phyloP scores from a whole-genome alignment of 805 yeast genomes.

The Yarrowia sp. region DNA sequence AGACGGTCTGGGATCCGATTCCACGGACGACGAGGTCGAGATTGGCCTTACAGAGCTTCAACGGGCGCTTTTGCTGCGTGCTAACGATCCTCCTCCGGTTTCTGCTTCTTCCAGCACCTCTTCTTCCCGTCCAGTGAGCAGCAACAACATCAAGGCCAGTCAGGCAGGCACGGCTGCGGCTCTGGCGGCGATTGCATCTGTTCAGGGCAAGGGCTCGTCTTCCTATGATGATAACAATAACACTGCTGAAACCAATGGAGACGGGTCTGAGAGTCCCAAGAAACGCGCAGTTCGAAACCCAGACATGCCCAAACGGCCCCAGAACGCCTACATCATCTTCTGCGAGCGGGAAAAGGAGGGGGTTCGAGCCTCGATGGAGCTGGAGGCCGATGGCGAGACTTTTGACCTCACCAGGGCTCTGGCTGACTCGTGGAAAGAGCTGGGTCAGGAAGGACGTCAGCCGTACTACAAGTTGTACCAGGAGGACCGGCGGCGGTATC shows the following conservation, averaged over 20 bases:
- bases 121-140: background rate
- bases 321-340: constrained; percentile 82
- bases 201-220: background rate
- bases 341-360: constrained; percentile 83
- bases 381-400: constrained; percentile 43
- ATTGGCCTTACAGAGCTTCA: background rate
- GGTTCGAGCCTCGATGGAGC: constrained; percentile 57
- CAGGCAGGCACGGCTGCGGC: constrained; percentile 3
- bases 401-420: constrained; percentile 71
- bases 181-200: background rate
- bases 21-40: constrained; percentile 26
- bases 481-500: constrained; percentile 73
- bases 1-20: constrained; percentile 32
- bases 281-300: constrained; percentile 60
- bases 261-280: background rate
- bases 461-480: constrained; percentile 74
- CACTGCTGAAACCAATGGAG: background rate
- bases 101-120: background rate
- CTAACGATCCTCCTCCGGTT: background rate
- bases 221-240: background rate
- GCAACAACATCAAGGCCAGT: constrained; percentile 12
- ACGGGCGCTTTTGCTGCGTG: background rate
- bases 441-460: constrained; percentile 62
- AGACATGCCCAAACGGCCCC: constrained; percentile 80
- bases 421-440: constrained; percentile 80